phyloP scores from a whole-genome alignment of 768 basidiomycete species.

The Agrocybe praecox region DNA sequence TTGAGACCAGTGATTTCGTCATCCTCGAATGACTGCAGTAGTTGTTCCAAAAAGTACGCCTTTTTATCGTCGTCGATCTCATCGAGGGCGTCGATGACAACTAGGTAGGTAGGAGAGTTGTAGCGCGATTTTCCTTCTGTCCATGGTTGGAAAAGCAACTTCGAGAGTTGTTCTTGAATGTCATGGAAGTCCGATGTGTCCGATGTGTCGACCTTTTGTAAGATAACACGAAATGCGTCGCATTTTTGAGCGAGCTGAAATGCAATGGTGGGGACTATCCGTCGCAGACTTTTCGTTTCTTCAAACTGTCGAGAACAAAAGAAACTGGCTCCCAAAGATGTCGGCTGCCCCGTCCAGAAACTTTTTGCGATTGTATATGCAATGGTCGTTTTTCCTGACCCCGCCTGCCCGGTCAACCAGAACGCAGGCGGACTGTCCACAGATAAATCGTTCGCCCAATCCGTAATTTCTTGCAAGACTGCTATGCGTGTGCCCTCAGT shows the following conservation, averaged over 20 bases:
- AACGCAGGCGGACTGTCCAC: conserved; percentile 13
- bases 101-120: conserved; percentile 7
- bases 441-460: conserved; percentile 23
- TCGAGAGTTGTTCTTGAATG: conserved; percentile 9
- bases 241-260: conserved; percentile 25
- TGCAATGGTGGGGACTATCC: conserved; percentile 26
- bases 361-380: conserved; percentile 22
- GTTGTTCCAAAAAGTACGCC: conserved; percentile 9
- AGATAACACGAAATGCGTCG: conserved; percentile 18
- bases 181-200: conserved; percentile 7
- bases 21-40: conserved; percentile 12
- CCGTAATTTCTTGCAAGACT: conserved; percentile 18
- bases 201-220: conserved; percentile 7
- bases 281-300: conserved; percentile 14
- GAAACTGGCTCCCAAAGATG: conserved; percentile 23
- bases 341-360: not conserved
- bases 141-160: conserved; percentile 19
- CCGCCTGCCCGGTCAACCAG: conserved; percentile 21
- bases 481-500: not conserved
- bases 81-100: conserved; percentile 27
- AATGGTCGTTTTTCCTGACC: conserved; percentile 27
- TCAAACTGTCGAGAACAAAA: conserved; percentile 28
- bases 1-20: conserved; percentile 15
- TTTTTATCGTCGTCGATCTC: conserved; percentile 17
- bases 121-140: not conserved